Evolutionary conservation across 306 rosid species (phyloP).

Genomic region (Inga leiocalycina): DNA sequence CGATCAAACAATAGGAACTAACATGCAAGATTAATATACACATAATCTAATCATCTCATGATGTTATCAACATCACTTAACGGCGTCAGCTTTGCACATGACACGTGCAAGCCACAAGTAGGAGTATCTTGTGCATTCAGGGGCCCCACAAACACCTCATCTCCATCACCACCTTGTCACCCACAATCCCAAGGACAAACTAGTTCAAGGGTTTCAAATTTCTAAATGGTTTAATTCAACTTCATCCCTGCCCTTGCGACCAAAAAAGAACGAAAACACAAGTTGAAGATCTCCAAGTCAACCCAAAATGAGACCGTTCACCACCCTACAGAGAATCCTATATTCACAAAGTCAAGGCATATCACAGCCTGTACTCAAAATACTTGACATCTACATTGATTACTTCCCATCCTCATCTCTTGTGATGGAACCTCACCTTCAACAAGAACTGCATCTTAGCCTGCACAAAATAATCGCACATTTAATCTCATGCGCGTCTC

Average conservation of each 20-base stretch:
- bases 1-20: slow-evolving; percentile 8
- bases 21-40: neutral
- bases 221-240: slow-evolving; percentile 13
- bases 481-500: slow-evolving; percentile 28
- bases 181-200: neutral
- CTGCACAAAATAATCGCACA: slow-evolving; percentile 46
- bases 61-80: slow-evolving; percentile 35
- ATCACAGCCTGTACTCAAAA: slow-evolving; percentile 30
- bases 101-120: slow-evolving; percentile 35
- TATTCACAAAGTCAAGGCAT: slow-evolving; percentile 33
- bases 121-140: slow-evolving; percentile 11
- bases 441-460: slow-evolving; percentile 92
- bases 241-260: slow-evolving; percentile 32
- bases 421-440: slow-evolving; percentile 92
- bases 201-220: neutral
- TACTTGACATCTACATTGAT: slow-evolving; percentile 18
- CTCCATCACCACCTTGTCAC: neutral
- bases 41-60: slow-evolving; percentile 8
- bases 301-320: slow-evolving; percentile 69
- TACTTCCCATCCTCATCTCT: slow-evolving; percentile 53
- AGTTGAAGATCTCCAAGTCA: slow-evolving; percentile 48
- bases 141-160: neutral
- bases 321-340: slow-evolving; percentile 28
- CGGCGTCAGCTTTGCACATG: slow-evolving; percentile 41
- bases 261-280: slow-evolving; percentile 32